phyloP scores from a whole-genome alignment of 169 alveolate genomes.

The Theileria annulata region DNA sequence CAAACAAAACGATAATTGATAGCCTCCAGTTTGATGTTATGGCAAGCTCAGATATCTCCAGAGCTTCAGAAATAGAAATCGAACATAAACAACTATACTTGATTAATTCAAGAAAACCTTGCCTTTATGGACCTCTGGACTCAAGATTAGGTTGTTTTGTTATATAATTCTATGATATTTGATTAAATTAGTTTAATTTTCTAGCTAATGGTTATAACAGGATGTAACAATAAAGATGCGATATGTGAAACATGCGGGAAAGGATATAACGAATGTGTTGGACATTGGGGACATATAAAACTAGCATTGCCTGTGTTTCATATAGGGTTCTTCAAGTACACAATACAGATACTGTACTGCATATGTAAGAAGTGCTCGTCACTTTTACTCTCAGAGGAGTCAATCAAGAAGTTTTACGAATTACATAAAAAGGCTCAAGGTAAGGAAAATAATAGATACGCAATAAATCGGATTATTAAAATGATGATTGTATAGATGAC shows the following conservation, averaged over 20 bases:
- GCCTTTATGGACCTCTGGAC: conserved; percentile 82
- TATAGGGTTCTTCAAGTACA: conserved; percentile 95
- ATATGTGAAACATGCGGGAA: conserved; percentile 90
- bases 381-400: conserved; percentile 80
- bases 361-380: conserved; percentile 92
- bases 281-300: conserved; percentile 96
- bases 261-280: conserved; percentile 91
- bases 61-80: conserved; percentile 76
- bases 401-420: conserved; percentile 73
- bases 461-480: background rate
- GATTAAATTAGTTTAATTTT: no score
- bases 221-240: conserved; percentile 68
- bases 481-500: conserved; percentile 47
- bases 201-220: conserved; percentile 14
- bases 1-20: conserved; percentile 64
- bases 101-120: conserved; percentile 73
- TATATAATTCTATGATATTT: background rate
- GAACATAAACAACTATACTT: conserved; percentile 77
- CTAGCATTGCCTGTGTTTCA: conserved; percentile 97
- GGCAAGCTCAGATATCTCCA: conserved; percentile 76
- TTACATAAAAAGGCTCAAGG: conserved; percentile 6
- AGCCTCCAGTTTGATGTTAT: conserved; percentile 81
- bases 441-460: conserved; percentile 24
- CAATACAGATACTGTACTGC: conserved; percentile 84
- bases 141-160: conserved; percentile 60